Evolutionary conservation across 371 early-diverging fungal genomes (phyloP).

Genomic region (Lichtheimia ramosa): DNA sequence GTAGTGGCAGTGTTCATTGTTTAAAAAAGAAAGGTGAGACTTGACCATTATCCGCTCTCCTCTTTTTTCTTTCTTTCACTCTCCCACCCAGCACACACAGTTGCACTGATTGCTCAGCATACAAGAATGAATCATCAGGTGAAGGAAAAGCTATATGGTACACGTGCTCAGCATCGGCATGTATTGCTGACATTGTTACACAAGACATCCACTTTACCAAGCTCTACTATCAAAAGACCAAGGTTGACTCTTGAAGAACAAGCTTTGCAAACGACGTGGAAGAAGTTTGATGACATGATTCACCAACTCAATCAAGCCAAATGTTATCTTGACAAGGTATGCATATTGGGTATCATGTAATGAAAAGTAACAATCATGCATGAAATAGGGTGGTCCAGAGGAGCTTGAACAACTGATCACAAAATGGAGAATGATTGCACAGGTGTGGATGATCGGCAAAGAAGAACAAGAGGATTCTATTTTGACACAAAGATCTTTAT

Average conservation of each 20-base stretch:
- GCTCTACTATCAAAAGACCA: background rate
- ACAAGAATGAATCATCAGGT: constrained; percentile 4
- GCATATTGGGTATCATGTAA: background rate
- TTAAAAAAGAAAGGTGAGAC: background rate
- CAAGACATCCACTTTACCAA: background rate
- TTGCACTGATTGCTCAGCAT: constrained; percentile 6
- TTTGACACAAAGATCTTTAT: too few relatives aligned
- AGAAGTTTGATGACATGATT: constrained; percentile 7
- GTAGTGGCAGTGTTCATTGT: background rate
- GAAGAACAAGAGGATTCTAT: too few relatives aligned
- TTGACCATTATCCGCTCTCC: too few relatives aligned
- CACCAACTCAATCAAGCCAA: constrained; percentile 1
- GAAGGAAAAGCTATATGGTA: background rate
- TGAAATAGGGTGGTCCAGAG: constrained; percentile 10
- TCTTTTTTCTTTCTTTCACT: constrained; percentile 3
- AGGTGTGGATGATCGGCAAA: constrained; percentile 13
- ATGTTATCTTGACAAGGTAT: constrained; percentile 10
- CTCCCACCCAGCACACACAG: too few relatives aligned
- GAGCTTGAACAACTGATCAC: constrained; percentile 8
- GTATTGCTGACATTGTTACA: background rate
- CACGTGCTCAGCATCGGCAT: constrained; percentile 5
- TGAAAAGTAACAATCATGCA: background rate
- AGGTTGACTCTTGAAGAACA: background rate
- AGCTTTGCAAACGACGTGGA: background rate
- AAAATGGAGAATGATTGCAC: constrained; percentile 17